phyloP scores from a whole-genome alignment of 306 rosid species.

The Prinsepia uniflora region DNA sequence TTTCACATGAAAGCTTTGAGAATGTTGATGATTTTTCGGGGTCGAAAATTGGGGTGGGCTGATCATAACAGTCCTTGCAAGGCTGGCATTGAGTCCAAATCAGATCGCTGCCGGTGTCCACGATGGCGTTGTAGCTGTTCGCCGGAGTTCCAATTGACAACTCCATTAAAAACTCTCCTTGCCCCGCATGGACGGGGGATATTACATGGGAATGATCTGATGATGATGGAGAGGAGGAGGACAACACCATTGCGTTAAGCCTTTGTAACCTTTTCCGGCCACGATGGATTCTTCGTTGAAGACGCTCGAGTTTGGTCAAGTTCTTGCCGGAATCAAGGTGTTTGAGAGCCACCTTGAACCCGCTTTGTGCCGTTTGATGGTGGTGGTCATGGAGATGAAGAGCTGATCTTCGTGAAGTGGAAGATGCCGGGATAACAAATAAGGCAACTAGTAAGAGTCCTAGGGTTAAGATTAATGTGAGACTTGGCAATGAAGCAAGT shows the following conservation, averaged over 20 bases:
- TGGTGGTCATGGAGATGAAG: slow-evolving; percentile 7
- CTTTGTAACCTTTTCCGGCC: slow-evolving; percentile 49
- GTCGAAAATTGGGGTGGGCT: slow-evolving; percentile 66
- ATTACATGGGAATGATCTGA: slow-evolving; percentile 20
- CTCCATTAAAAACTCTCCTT: slow-evolving; percentile 68
- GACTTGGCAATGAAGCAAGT: neutral
- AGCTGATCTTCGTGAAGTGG: slow-evolving; percentile 39
- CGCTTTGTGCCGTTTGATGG: slow-evolving; percentile 8
- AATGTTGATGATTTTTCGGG: slow-evolving; percentile 60
- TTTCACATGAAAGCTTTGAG: slow-evolving; percentile 46
- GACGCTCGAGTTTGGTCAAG: slow-evolving; percentile 63
- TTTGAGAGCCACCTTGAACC: slow-evolving; percentile 47
- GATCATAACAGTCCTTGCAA: slow-evolving; percentile 58
- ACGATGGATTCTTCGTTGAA: slow-evolving; percentile 52
- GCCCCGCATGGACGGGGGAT: slow-evolving; percentile 52
- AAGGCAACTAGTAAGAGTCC: slow-evolving; percentile 16
- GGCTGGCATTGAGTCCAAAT: slow-evolving; percentile 92
- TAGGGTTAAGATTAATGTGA: neutral
- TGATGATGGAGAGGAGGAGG: slow-evolving; percentile 23
- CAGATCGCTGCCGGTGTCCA: slow-evolving; percentile 90
- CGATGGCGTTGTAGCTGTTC: slow-evolving; percentile 47
- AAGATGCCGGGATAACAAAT: slow-evolving; percentile 31
- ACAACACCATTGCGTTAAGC: slow-evolving; percentile 46
- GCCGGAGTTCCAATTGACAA: slow-evolving; percentile 75
- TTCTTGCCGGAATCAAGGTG: slow-evolving; percentile 67